A percentile compares a stretch with the other conserved stretches of the same genome.
Conservation (phyloP, 148 eudicot species). For the Rhododendron williamsianum region DNA sequence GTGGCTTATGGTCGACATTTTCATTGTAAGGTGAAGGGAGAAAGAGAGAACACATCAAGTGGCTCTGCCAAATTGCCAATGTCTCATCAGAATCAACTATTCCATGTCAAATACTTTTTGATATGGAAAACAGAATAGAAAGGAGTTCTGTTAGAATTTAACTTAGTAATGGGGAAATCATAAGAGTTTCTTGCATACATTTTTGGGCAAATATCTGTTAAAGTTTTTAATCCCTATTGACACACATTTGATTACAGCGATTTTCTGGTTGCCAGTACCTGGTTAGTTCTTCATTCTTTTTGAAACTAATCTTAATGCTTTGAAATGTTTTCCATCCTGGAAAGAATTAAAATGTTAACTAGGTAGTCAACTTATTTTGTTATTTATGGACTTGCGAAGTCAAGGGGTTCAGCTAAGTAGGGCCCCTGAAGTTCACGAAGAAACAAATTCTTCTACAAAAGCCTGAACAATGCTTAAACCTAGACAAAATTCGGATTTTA, state of each 20-base stretch:
- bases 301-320: no score
- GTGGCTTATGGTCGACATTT: neutral
- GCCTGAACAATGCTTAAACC: neutral
- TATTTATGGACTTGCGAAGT: neutral
- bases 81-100: neutral
- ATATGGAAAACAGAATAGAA: neutral
- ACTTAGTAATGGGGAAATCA: neutral
- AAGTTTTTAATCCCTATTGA: no score
- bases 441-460: neutral
- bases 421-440: neutral
- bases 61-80: neutral
- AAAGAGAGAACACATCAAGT: neutral
- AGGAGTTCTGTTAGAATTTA: neutral
- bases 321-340: no score
- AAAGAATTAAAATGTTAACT: no score
- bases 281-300: neutral
- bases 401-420: neutral
- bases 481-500: neutral
- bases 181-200: neutral
- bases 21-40: neutral
- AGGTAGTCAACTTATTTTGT: no score
- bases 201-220: no score
- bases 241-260: neutral
- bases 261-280: neutral
- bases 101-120: neutral